A percentile compares a stretch with the other conserved stretches of the same genome.
These are phyloP conservation scores for Inosperma sp. DNA, from an alignment of 768 basidiomycete genomes.

Conservation along the genomic window DNA sequence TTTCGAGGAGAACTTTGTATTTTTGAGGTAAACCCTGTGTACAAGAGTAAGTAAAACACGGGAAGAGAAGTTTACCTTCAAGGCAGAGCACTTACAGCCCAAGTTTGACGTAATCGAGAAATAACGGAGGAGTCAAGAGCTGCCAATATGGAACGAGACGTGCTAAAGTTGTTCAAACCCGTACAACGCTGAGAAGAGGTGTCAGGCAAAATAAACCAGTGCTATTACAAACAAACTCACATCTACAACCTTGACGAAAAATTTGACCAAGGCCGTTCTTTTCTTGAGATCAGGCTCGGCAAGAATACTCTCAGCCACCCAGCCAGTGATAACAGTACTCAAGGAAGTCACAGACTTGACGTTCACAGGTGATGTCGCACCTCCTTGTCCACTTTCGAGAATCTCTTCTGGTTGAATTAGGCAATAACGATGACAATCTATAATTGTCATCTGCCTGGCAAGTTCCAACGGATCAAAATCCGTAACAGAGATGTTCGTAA, in stretches of 20 bases:
- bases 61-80: neutral
- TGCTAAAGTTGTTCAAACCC: conserved; percentile 83
- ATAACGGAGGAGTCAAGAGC: conserved; percentile 96
- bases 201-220: conserved; percentile 10
- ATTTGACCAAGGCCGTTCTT: conserved; percentile 73
- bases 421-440: conserved; percentile 87
- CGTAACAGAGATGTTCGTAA: conserved; percentile 59
- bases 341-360: conserved; percentile 82
- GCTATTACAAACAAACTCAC: conserved; percentile 42
- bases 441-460: conserved; percentile 88
- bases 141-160: conserved; percentile 86
- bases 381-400: conserved; percentile 75
- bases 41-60: conserved; percentile 6
- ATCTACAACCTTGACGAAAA: conserved; percentile 90
- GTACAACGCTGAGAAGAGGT: conserved; percentile 65
- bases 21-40: conserved; percentile 78
- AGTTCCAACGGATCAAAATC: conserved; percentile 93
- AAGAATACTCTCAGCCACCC: conserved; percentile 93
- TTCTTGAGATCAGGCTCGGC: conserved; percentile 87
- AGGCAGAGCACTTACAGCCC: conserved; percentile 60
- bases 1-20: conserved; percentile 72
- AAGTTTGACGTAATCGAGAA: conserved; percentile 86
- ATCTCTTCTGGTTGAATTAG: conserved; percentile 86
- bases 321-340: conserved; percentile 91
- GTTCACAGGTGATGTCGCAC: conserved; percentile 56